Percentiles rank a stretch among this genome's conserved stretches.
Evolutionary conservation across 805 yeast species (phyloP).

Genomic region (Babjeviella inositovora): DNA sequence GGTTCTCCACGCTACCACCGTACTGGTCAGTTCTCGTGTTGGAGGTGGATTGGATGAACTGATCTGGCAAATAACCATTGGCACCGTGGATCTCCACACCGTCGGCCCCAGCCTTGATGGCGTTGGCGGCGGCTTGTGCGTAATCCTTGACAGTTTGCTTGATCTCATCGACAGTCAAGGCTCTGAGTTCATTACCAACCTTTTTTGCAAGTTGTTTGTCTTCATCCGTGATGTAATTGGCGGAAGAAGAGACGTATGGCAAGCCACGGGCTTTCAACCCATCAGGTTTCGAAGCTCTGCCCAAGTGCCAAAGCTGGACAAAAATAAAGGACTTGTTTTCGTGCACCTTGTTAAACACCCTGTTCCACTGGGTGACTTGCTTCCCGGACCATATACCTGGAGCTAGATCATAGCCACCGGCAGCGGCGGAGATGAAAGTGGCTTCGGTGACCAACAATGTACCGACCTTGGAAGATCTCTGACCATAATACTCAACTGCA

Average conservation of each 20-base stretch:
- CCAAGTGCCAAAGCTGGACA: constrained; percentile 28
- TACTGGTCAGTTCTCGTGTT: constrained; percentile 46
- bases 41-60: constrained; percentile 25
- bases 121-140: constrained; percentile 27
- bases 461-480: constrained; percentile 1
- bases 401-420: constrained; percentile 3
- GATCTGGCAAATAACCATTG: constrained; percentile 38
- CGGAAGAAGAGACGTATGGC: constrained; percentile 9
- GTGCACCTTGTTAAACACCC: constrained; percentile 26
- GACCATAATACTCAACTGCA: background rate
- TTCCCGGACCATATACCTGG: constrained; percentile 13
- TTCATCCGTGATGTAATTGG: constrained; percentile 14
- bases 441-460: constrained; percentile 1
- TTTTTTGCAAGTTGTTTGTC: constrained; percentile 14
- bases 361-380: constrained; percentile 17
- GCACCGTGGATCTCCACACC: constrained; percentile 55
- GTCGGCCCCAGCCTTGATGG: constrained; percentile 39
- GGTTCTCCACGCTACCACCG: constrained; percentile 48
- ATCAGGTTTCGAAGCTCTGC: constrained; percentile 17
- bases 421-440: constrained; percentile 1
- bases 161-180: constrained; percentile 23
- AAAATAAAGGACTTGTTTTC: constrained; percentile 16
- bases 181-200: constrained; percentile 17
- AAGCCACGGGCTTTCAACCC: constrained; percentile 12
- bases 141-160: constrained; percentile 20